Base-by-base conservation (phyloP, 2,329 filamentous ascomycete genomes). In the Xylariaceae sp. region DNA sequence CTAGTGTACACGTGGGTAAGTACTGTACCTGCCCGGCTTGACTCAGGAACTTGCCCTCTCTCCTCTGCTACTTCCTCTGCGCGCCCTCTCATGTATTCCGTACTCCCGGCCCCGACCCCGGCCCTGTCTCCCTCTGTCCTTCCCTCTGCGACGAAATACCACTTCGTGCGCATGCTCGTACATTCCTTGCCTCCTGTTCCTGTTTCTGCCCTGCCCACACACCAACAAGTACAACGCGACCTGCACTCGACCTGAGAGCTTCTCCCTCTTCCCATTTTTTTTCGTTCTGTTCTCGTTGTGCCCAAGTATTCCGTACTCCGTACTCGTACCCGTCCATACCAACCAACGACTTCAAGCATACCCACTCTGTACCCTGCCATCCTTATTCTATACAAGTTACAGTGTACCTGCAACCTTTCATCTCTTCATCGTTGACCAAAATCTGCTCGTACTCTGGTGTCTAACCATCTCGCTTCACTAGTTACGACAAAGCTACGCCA, bases 311-410 rank as follows among this genome's bases (percentile, higher is more conserved):
- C 23, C 23, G 23, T 30, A 30, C 23, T 30, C 23, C 23, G 23
- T 30, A 30, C 23, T 30, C 23, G 23, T 30, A 30, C 23, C 23
- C 4, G 23, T 51, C 34, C 35, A 50, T 62, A 61, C 61, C 61
- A 61, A 59, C 59, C 56, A 57, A 55, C 61, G 61, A 34, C 56
- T 18, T 44, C 49, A 39, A 15, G 8, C 58, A 53, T 62, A 61
- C 56, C 58, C 58, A 63, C 61, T 55, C 58, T 58, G 58, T 63
- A 61, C 58, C 58, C 61, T 59, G 60, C 56, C 61, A 35, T 48
- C 45, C 39, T 53, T 52, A 51, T 62, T 42, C 37, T 42, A 63
- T 62, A 62, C 60, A 62, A 56, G 59, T 39, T 52, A 50, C 48
- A 11, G 59, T 63, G 59, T 63, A 63, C 61, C 59, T 63, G 47